Base-by-base conservation (phyloP, 2,329 filamentous ascomycete species). In the Aspergillus pseudoviridinutans region DNA sequence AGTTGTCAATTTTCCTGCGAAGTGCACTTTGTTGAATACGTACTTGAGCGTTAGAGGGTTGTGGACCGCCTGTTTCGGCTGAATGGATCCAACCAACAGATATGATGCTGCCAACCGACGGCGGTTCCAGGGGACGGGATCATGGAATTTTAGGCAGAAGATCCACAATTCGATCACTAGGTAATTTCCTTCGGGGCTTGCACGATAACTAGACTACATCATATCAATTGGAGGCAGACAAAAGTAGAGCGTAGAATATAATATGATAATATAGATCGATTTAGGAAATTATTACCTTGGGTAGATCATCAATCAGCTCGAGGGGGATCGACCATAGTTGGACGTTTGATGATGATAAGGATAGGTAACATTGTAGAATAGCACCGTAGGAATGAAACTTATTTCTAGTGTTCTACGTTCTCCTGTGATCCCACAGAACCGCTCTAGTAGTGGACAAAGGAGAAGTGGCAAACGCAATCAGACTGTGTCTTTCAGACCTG, bases 41-140 rank as follows among this genome's bases (percentile, higher is more conserved):
- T 1, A 38, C 32, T 38, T 5, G 32, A 38, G 14, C 17, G 32
- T 38, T 7, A 38, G 32, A 38, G 7, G 17, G 5, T 17, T 35
- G 32, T 35, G 32, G 32, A 17, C 12, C 42, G 42, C 22, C 42
- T 46, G 42, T 46, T 46, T 46, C 42, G 42, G 42, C 42, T 41
- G 10, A 29, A 51, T 24, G 44, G 51, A n/a, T 35, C n/a, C 28
- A 50, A 35, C 49, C 49, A 51, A 29, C 49, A 27, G 5, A 24
- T 4, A 25, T 47, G 44, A 25, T 57, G 59, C 49, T 38, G 46
- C 42, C 56, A 62, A 27, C 55, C 59, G 59, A 56, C 53, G 54
- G 61, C 38, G 50, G 57, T 61, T 57, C 61, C 61, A 64, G 51
- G 57, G 51, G 60, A 60, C 58, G 57, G 63, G 61, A 64, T 60